A percentile compares a stretch with the other conserved stretches of the same genome.
Evolutionary conservation across 1,284 basidiomycete genomes (phyloP).

Genomic region (Ustilago trichophora): DNA sequence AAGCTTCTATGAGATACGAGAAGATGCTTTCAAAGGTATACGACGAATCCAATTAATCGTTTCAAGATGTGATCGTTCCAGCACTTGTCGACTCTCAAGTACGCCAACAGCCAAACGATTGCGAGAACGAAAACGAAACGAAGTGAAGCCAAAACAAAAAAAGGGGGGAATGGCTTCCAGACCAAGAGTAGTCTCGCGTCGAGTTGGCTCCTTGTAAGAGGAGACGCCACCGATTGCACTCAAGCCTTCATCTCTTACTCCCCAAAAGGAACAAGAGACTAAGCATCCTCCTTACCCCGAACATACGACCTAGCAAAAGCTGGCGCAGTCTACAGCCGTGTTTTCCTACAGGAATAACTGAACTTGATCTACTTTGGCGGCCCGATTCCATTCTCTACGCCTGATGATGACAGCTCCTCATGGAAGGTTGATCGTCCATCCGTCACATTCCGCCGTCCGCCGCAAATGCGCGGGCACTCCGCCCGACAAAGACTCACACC

Average conservation of each 20-base stretch:
- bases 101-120: neutral
- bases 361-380: constrained; percentile 47
- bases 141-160: neutral
- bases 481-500: constrained; percentile 12
- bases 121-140: neutral
- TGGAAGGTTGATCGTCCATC: constrained; percentile 4
- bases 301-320: constrained; percentile 38
- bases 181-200: constrained; percentile 65
- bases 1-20: constrained; percentile 6
- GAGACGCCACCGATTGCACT: constrained; percentile 65
- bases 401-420: constrained; percentile 15
- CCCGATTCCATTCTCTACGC: constrained; percentile 53
- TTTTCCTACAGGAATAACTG: neutral
- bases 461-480: constrained; percentile 3
- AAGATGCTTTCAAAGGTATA: neutral
- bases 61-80: constrained; percentile 1
- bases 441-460: neutral
- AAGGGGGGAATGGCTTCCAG: constrained; percentile 36
- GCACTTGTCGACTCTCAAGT: neutral
- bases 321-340: constrained; percentile 32
- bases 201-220: constrained; percentile 53
- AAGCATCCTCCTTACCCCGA: constrained; percentile 54
- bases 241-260: constrained; percentile 46
- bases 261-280: constrained; percentile 10
- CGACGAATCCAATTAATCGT: constrained; percentile 26